Percentiles rank a stretch among this genome's conserved stretches.
Evolutionary conservation across 2,329 filamentous ascomycete species (phyloP).

Genomic region (Phaeoacremonium minimum): DNA sequence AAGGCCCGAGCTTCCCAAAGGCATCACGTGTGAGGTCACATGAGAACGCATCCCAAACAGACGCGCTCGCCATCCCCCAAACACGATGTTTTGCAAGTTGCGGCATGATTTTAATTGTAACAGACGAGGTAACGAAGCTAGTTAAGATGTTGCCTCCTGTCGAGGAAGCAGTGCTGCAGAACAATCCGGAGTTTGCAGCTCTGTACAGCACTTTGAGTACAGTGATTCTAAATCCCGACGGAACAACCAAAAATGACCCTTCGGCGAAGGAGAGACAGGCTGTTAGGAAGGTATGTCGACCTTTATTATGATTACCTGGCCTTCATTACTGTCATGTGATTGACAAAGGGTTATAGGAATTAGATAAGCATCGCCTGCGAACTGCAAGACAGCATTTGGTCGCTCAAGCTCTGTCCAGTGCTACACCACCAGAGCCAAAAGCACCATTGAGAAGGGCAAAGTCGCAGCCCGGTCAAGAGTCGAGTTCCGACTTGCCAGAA

Average conservation of each 20-base stretch:
- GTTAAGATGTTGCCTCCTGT: slow-evolving; percentile 54
- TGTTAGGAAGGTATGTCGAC: slow-evolving; percentile 39
- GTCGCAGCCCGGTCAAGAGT: slow-evolving; percentile 8
- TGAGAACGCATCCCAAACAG: too few relatives aligned
- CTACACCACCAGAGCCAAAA: slow-evolving; percentile 23
- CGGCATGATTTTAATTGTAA: too few relatives aligned
- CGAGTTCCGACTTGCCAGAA: slow-evolving; percentile 26
- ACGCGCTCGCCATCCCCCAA: too few relatives aligned
- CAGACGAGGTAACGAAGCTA: too few relatives aligned
- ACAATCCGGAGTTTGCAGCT: slow-evolving; percentile 56
- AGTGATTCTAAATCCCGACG: slow-evolving; percentile 51
- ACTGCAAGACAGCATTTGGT: slow-evolving; percentile 48
- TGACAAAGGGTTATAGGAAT: slow-evolving; percentile 37
- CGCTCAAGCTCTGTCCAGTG: slow-evolving; percentile 40
- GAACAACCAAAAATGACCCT: slow-evolving; percentile 50
- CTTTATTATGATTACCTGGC: not conserved
- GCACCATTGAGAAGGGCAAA: slow-evolving; percentile 12
- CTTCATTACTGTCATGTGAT: not conserved
- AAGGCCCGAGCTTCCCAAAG: too few relatives aligned
- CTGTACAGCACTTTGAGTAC: slow-evolving; percentile 52
- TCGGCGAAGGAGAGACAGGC: slow-evolving; percentile 43
- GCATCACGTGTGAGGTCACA: too few relatives aligned
- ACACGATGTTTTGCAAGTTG: too few relatives aligned
- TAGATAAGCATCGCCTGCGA: slow-evolving; percentile 42
- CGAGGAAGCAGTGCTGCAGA: slow-evolving; percentile 47